Percentiles rank a stretch among this genome's conserved stretches.
These are phyloP conservation scores for Trichoderma endophyticum DNA, from an alignment of 2,329 filamentous ascomycete species.

Conservation along the genomic window DNA sequence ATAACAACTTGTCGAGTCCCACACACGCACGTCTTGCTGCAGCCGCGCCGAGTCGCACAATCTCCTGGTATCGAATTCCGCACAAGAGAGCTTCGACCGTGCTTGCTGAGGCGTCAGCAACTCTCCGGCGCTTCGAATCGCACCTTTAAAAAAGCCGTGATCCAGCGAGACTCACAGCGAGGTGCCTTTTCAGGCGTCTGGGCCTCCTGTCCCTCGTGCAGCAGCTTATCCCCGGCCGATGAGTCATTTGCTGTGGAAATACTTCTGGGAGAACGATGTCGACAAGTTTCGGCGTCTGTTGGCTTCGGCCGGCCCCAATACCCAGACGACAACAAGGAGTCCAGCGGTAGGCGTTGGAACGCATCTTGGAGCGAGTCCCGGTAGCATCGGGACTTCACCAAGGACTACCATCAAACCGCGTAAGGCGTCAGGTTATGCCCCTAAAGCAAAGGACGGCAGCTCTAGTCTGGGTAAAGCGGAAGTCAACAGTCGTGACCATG, in stretches of 20 bases:
- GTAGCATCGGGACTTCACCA: slow-evolving; percentile 48
- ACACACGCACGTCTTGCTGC: not conserved
- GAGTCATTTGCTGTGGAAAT: slow-evolving; percentile 97
- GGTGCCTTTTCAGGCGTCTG: slow-evolving; percentile 64
- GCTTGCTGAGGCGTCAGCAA: not conserved
- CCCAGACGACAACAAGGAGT: slow-evolving; percentile 54
- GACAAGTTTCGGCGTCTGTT: slow-evolving; percentile 88
- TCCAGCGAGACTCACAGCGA: slow-evolving; percentile 82
- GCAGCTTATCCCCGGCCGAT: slow-evolving; percentile 51
- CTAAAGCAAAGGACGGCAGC: slow-evolving; percentile 45
- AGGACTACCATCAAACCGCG: slow-evolving; percentile 48
- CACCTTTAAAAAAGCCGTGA: slow-evolving; percentile 93
- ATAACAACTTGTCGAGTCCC: slow-evolving; percentile 1
- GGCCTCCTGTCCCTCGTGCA: slow-evolving; percentile 25
- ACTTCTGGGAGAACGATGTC: slow-evolving; percentile 96
- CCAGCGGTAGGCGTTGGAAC: slow-evolving; percentile 40
- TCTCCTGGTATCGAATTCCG: not conserved
- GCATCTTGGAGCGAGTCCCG: slow-evolving; percentile 38
- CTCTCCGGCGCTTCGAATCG: slow-evolving; percentile 38
- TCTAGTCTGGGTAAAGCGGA: slow-evolving; percentile 56
- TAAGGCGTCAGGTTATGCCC: slow-evolving; percentile 50
- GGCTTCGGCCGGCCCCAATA: slow-evolving; percentile 63
- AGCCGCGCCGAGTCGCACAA: slow-evolving; percentile 2
- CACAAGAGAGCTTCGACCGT: not conserved
- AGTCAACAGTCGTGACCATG: slow-evolving; percentile 79